Conservation (phyloP, 176 grass and related monocot species). For the Eragrostis curvula region DNA sequence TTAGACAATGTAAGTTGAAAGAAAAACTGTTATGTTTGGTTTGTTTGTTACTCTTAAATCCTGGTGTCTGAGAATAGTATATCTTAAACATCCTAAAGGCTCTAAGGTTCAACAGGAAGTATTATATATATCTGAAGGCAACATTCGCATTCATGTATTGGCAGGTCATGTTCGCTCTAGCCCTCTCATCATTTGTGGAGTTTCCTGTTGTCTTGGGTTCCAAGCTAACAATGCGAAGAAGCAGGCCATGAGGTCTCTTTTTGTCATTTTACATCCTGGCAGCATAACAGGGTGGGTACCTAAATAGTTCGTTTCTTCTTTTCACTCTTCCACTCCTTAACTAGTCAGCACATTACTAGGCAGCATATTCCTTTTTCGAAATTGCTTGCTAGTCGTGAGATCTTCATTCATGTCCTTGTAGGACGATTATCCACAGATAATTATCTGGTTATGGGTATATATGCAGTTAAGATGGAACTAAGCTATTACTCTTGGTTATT, state of each 20-base stretch:
- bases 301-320: background rate
- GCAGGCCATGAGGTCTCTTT: background rate
- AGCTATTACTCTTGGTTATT: background rate
- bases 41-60: constrained; percentile 1
- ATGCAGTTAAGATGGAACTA: background rate
- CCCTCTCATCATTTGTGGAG: constrained; percentile 1
- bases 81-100: background rate
- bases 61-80: background rate
- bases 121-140: constrained; percentile 8
- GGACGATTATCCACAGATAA: background rate
- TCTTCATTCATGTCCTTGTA: background rate
- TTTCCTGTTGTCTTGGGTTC: background rate
- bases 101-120: constrained; percentile 16
- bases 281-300: background rate
- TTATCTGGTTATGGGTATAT: background rate
- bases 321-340: background rate
- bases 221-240: background rate
- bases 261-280: constrained; percentile 14
- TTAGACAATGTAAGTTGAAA: background rate
- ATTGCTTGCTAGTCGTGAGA: constrained; percentile 3
- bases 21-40: background rate
- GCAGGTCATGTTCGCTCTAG: constrained; percentile 12
- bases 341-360: background rate
- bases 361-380: background rate
- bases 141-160: background rate